phyloP scores from a whole-genome alignment of 2,329 filamentous ascomycete genomes.

The Dendrostoma leiphaemia region DNA sequence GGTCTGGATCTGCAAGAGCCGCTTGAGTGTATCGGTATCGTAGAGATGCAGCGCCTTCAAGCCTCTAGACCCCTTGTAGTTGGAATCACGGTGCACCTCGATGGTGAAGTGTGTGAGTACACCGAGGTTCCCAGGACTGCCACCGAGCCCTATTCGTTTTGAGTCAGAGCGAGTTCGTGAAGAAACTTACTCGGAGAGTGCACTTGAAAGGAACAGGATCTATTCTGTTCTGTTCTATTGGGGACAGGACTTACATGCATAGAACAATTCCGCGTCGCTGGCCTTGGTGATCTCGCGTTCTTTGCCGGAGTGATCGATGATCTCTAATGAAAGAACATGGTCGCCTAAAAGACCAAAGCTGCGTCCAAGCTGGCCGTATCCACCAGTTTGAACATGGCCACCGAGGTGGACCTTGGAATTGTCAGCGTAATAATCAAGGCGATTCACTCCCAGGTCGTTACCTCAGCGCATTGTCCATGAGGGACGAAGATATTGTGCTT shows the following conservation, averaged over 20 bases:
- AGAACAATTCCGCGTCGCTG: conserved; percentile 56
- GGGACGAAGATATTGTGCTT: conserved; percentile 42
- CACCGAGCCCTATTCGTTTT: conserved; percentile 36
- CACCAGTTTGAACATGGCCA: conserved; percentile 47
- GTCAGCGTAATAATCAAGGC: background rate
- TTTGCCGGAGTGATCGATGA: conserved; percentile 45
- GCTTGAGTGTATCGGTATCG: conserved; percentile 33
- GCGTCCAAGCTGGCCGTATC: conserved; percentile 45
- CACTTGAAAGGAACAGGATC: background rate
- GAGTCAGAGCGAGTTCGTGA: background rate
- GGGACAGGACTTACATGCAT: conserved; percentile 39
- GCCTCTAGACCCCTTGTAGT: conserved; percentile 37
- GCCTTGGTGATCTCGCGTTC: conserved; percentile 44
- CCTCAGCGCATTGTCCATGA: conserved; percentile 43
- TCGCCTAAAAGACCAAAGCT: conserved; percentile 55
- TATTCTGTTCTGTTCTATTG: no score
- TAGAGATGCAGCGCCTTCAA: conserved; percentile 43
- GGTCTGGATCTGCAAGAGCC: conserved; percentile 37
- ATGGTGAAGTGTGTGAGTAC: conserved; percentile 54
- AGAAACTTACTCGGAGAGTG: background rate
- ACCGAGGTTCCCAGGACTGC: conserved; percentile 57
- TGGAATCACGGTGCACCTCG: conserved; percentile 28
- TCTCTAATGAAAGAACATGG: conserved; percentile 45
- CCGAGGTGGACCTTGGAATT: conserved; percentile 32
- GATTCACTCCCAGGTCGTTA: conserved; percentile 19